Conservation (phyloP, 2,329 filamentous ascomycete species). For the Fusarium temperatum region DNA sequence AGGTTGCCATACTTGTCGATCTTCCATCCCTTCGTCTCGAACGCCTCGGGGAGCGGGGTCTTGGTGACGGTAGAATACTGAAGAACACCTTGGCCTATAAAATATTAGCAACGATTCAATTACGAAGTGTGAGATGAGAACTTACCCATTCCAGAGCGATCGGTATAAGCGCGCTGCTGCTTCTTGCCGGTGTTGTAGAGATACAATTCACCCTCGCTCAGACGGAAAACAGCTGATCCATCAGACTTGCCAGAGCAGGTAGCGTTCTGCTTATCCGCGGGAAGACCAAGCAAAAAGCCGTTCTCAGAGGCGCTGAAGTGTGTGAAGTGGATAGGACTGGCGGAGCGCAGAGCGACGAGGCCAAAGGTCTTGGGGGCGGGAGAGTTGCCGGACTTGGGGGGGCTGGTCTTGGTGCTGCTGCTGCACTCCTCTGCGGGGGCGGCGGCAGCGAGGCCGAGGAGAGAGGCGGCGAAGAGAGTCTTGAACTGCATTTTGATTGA, state of each 20-base stretch:
- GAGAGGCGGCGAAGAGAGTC: constrained; percentile 31
- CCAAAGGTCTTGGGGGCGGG: constrained; percentile 48
- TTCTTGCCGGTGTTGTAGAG: constrained; percentile 55
- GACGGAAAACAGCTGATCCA: constrained; percentile 59
- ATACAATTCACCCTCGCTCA: constrained; percentile 53
- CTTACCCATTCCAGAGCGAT: constrained; percentile 68
- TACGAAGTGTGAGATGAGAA: rapidly evolving
- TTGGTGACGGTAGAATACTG: constrained; percentile 58
- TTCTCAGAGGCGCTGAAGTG: constrained; percentile 54
- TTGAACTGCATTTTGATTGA: constrained; percentile 39
- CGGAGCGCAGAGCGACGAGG: constrained; percentile 60
- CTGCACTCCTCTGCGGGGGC: not conserved
- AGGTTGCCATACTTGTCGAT: constrained; percentile 48
- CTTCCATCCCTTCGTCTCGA: constrained; percentile 58
- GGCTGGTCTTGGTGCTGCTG: not conserved
- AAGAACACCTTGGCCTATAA: constrained; percentile 60
- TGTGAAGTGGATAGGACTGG: constrained; percentile 57
- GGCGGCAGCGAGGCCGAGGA: constrained; percentile 21
- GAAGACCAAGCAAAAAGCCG: constrained; percentile 55
- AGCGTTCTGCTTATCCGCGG: constrained; percentile 52
- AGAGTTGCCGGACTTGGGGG: constrained; percentile 15
- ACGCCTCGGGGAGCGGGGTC: constrained; percentile 47
- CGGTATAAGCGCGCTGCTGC: constrained; percentile 60
- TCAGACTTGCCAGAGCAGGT: constrained; percentile 54
- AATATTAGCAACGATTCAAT: not conserved